phyloP scores from a whole-genome alignment of 192 early-diverging fungal species.

The Entophlyctis helioformis region DNA sequence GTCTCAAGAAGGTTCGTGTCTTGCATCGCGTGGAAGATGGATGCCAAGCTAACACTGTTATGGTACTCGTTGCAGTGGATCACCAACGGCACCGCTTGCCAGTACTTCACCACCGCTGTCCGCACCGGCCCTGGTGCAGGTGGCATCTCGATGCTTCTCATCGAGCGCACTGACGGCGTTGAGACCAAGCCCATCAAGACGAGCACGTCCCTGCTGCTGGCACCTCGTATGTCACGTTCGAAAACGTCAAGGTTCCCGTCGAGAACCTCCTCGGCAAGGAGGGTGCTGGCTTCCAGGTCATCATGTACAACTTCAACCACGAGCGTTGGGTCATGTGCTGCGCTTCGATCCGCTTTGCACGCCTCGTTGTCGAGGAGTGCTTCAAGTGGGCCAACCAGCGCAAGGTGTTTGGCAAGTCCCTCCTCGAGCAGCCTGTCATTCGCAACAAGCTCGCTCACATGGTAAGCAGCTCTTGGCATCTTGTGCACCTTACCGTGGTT shows the following conservation, averaged over 20 bases:
- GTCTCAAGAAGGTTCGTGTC: conserved; percentile 37
- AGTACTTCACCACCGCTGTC: conserved; percentile 45
- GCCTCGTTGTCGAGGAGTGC: too few relatives aligned
- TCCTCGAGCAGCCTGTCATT: too few relatives aligned
- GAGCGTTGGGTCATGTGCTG: conserved; percentile 53
- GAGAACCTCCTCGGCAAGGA: conserved; percentile 63
- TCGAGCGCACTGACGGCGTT: conserved; percentile 46
- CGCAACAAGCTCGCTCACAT: too few relatives aligned
- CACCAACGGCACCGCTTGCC: conserved; percentile 10
- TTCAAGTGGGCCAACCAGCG: too few relatives aligned
- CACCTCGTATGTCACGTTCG: conserved; percentile 36
- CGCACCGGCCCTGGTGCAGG: conserved; percentile 24
- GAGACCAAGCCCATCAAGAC: conserved; percentile 57
- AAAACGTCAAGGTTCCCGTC: conserved; percentile 62
- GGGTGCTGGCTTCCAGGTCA: conserved; percentile 52
- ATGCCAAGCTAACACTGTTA: conserved; percentile 41
- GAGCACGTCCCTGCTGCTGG: conserved; percentile 55
- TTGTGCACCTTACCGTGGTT: too few relatives aligned
- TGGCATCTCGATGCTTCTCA: conserved; percentile 59
- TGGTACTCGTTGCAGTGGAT: too few relatives aligned
- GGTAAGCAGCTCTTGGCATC: too few relatives aligned
- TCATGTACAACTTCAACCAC: conserved; percentile 65
- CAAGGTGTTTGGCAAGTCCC: too few relatives aligned
- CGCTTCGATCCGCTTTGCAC: too few relatives aligned
- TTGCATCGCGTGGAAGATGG: too few relatives aligned